These are phyloP conservation scores for Penicillium daleae DNA, from an alignment of 495 filamentous ascomycete species.

Conservation along the genomic window DNA sequence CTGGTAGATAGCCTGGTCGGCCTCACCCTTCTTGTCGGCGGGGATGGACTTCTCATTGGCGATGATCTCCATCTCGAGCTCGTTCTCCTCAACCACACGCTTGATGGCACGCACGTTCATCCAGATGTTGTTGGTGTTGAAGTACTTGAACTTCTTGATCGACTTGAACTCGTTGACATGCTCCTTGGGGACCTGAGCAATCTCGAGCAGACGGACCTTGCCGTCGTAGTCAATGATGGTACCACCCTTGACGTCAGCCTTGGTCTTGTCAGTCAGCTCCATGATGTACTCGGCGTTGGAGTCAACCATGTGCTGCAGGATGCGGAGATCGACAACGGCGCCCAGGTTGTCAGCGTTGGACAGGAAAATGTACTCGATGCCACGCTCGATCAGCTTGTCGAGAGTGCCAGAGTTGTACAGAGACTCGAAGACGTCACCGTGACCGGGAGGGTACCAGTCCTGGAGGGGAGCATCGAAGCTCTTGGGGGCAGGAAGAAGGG, in stretches of 20 bases:
- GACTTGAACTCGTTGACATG: constrained; percentile 99
- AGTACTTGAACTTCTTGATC: constrained; percentile 99
- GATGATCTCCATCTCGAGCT: constrained; percentile 99
- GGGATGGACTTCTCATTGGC: constrained; percentile 98
- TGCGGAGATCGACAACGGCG: constrained; percentile 94
- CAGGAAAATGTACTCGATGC: constrained; percentile 97
- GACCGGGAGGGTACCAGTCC: constrained; percentile 98
- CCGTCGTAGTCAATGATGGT: constrained; percentile 99
- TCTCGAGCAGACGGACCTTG: constrained; percentile 93
- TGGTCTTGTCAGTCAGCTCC: constrained; percentile 99
- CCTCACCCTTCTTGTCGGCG: constrained; percentile 99
- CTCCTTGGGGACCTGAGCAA: constrained; percentile 99
- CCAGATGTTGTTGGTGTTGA: constrained; percentile 99
- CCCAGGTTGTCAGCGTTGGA: constrained; percentile 99
- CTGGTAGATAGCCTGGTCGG: constrained; percentile 95
- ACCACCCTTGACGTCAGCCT: constrained; percentile 99
- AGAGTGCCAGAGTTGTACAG: constrained; percentile 99
- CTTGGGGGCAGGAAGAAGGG: constrained; percentile 93
- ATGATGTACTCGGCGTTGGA: constrained; percentile 97
- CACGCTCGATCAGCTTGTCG: constrained; percentile 90
- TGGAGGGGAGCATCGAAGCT: constrained; percentile 82
- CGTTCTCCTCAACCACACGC: constrained; percentile 97
- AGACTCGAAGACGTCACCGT: constrained; percentile 99
- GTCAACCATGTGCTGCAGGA: constrained; percentile 99
- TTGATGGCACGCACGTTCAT: constrained; percentile 97